Conservation (phyloP, 768 basidiomycete species). For the Hericium rajendrae region DNA sequence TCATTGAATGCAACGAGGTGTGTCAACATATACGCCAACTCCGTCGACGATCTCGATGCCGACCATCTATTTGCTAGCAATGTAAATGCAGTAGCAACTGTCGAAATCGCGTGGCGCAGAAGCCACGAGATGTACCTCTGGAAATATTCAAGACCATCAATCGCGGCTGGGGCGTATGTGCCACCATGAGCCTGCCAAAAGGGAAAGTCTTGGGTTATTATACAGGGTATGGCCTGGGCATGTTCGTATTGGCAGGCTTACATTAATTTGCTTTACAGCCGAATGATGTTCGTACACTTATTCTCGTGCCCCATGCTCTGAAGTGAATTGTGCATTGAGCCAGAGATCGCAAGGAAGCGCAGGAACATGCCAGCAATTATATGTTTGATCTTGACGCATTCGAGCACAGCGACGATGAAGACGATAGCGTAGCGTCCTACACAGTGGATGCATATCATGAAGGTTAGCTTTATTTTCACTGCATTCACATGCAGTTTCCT, state of each 20-base stretch:
- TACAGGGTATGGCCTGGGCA: conserved; percentile 42
- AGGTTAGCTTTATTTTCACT: conserved; percentile 29
- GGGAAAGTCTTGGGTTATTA: conserved; percentile 63
- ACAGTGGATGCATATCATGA: conserved; percentile 42
- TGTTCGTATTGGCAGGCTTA: background rate
- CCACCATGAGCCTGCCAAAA: conserved; percentile 27
- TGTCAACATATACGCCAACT: background rate
- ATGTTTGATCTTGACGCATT: conserved; percentile 54
- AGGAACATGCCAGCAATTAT: conserved; percentile 32
- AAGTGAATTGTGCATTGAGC: background rate
- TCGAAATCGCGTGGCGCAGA: conserved; percentile 53
- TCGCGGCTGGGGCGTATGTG: conserved; percentile 61
- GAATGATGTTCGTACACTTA: conserved; percentile 32
- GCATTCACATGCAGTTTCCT: background rate
- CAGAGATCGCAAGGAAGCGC: conserved; percentile 37
- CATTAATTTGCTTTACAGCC: conserved; percentile 19
- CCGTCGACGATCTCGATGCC: background rate
- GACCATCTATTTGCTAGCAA: conserved; percentile 13
- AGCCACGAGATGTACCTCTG: conserved; percentile 43
- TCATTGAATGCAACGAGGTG: conserved; percentile 62
- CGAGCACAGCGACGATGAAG: conserved; percentile 31
- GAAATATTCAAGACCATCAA: conserved; percentile 56
- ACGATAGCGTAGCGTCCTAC: conserved; percentile 29
- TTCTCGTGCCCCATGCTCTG: background rate
- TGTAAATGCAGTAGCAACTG: conserved; percentile 42